Conservation (phyloP, 345 rosid species). For the Camelina sativa region DNA sequence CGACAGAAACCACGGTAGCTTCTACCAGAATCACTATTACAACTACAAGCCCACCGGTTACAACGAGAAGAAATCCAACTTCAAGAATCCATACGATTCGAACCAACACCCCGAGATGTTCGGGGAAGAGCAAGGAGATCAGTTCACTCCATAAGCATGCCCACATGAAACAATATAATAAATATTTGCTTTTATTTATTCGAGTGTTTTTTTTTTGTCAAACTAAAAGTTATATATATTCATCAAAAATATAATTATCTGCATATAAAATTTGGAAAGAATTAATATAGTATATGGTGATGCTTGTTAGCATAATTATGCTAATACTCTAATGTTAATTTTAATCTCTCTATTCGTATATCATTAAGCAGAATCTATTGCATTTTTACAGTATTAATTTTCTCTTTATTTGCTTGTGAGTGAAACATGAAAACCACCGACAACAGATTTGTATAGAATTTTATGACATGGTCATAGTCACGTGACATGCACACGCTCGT, state of each 20-base stretch:
- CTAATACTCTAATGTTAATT: neutral
- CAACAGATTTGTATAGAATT: neutral
- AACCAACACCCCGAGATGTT: conserved; percentile 25
- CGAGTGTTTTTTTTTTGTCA: neutral
- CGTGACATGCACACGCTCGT: neutral
- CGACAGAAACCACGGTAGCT: conserved; percentile 42
- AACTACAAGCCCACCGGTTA: conserved; percentile 30
- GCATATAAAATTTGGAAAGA: conserved; percentile 7
- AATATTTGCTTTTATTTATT: neutral
- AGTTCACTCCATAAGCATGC: conserved; percentile 34
- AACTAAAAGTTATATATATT: conserved; percentile 18
- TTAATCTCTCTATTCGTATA: neutral
- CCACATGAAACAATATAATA: conserved; percentile 1
- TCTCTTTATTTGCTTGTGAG: too few relatives aligned
- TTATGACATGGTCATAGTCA: neutral
- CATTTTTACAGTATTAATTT: too few relatives aligned
- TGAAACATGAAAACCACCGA: neutral
- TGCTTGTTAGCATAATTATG: conserved; percentile 12
- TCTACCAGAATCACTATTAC: conserved; percentile 37
- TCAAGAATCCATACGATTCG: conserved; percentile 23
- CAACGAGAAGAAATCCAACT: conserved; percentile 17
- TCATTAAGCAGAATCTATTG: neutral
- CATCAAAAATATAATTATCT: neutral
- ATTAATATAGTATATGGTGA: neutral
- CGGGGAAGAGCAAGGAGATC: conserved; percentile 30